A percentile compares a stretch with the other conserved stretches of the same genome.
These are phyloP conservation scores for Delonix regia DNA, from an alignment of 306 rosid species.

Conservation along the genomic window DNA sequence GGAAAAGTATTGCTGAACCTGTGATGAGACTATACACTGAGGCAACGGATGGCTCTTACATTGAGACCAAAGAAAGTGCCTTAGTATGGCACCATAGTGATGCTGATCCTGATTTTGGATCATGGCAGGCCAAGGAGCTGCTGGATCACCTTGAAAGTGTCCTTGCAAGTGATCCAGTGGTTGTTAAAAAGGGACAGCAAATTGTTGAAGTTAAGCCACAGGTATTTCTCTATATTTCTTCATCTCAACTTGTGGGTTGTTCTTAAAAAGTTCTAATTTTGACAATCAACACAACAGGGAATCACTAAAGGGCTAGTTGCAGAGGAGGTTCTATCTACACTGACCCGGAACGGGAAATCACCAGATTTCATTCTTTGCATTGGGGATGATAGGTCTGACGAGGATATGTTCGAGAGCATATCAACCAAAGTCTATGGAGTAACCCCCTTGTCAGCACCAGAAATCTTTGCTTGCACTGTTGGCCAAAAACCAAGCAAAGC, in stretches of 20 bases:
- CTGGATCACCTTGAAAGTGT: constrained; percentile 80
- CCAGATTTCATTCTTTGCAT: constrained; percentile 50
- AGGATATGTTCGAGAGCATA: constrained; percentile 70
- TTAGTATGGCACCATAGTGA: constrained; percentile 81
- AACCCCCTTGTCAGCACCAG: constrained; percentile 49
- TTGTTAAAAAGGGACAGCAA: constrained; percentile 78
- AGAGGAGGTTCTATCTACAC: constrained; percentile 39
- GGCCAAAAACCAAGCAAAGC: constrained; percentile 98
- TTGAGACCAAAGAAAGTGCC: constrained; percentile 86
- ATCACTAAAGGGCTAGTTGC: constrained; percentile 46
- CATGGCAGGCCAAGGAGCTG: constrained; percentile 84
- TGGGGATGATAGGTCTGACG: constrained; percentile 54
- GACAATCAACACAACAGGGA: constrained; percentile 42
- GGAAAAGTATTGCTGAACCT: constrained; percentile 83
- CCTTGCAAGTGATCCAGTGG: constrained; percentile 88
- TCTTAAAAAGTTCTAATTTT: constrained; percentile 24
- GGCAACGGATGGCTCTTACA: constrained; percentile 82
- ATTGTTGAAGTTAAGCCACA: constrained; percentile 91
- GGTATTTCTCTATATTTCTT: constrained; percentile 47
- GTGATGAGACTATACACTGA: constrained; percentile 79
- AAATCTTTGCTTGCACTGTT: constrained; percentile 88
- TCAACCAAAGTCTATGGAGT: constrained; percentile 44
- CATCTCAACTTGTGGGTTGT: constrained; percentile 8
- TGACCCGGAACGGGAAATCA: constrained; percentile 24
- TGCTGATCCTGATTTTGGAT: constrained; percentile 85